Base-by-base conservation (phyloP, 169 alveolate species). In the Fabrea salina region DNA sequence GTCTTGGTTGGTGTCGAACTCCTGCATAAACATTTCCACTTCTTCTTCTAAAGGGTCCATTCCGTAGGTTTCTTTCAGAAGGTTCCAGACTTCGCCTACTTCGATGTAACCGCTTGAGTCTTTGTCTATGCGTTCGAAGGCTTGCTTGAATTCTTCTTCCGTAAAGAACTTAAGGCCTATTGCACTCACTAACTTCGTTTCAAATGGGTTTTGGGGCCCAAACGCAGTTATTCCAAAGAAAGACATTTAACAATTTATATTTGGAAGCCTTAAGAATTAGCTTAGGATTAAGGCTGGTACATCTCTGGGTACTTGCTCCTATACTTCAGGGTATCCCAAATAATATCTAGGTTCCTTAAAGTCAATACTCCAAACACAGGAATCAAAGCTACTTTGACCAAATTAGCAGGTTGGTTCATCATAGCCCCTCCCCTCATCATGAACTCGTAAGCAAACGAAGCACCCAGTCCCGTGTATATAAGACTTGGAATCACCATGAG, bases 1-100 rank as follows among this genome's bases (percentile, higher is more conserved):
- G 41, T 86, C 92, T 25, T 59, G 27, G 33, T 86, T 86, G 11
- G 79, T 37, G 54, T 86, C 92, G 80, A 86, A 86, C 37, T 86
- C 87, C 25, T 77, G 61, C 89, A 86, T 82, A 61, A 86, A 82
- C 76, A 86, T 30, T 13, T 70, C 79, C n/a, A 86, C 92, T 75
- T 86, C 92, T 37, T 80, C 89, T 30, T 86, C 92, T 4, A 86
- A 80, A 8, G 92, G 92, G 8, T 87, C 89, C 50, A 86, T 75
- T 4, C 92, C 92, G 66, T 86, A 86, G 8, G 92, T 82, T 72
- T 78, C 79, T 43, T 47, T 57, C 8, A 86, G 87, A 11, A 86
- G 44, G 4, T 72, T 83, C 50, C 81, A 82, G 5, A 86, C 85
- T 71, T 86, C 92, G 35, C 66, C 70, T 13, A 87, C 76, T 7